These are phyloP conservation scores for Acorus gramineus DNA, from an alignment of 106 monocot genomes.

Conservation along the genomic window DNA sequence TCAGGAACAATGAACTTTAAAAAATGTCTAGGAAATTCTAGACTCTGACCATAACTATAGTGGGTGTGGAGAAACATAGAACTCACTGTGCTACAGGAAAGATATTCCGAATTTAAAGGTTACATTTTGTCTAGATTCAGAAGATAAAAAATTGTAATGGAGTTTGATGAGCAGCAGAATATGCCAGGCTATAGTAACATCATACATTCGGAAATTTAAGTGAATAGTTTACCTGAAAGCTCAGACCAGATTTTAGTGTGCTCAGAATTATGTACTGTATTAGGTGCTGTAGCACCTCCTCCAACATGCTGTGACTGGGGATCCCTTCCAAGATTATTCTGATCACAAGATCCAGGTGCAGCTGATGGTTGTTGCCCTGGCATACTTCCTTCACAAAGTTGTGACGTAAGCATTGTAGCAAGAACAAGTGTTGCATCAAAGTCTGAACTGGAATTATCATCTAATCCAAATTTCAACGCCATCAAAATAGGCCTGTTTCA, in stretches of 20 bases:
- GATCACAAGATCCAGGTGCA: conserved; percentile 14
- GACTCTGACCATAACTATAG: too few relatives aligned
- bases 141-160: too few relatives aligned
- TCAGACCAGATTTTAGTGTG: conserved; percentile 91
- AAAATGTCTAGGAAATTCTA: too few relatives aligned
- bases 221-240: conserved; percentile 52
- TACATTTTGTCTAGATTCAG: too few relatives aligned
- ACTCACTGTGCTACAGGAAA: too few relatives aligned
- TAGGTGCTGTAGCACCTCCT: conserved; percentile 26
- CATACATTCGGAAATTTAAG: too few relatives aligned
- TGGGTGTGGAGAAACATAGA: too few relatives aligned
- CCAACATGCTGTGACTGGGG: conserved; percentile 26
- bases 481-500: conserved; percentile 66
- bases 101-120: too few relatives aligned
- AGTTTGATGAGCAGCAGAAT: too few relatives aligned
- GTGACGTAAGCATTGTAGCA: conserved; percentile 81
- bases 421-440: conserved; percentile 85
- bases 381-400: conserved; percentile 39
- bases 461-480: conserved; percentile 74
- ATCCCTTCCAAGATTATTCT: conserved; percentile 5
- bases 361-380: conserved; percentile 15
- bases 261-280: conserved; percentile 38
- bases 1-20: too few relatives aligned
- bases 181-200: too few relatives aligned
- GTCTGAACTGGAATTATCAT: conserved; percentile 61